Base-by-base conservation (phyloP, 768 basidiomycete species). In the Aureoboletus auriporus region DNA sequence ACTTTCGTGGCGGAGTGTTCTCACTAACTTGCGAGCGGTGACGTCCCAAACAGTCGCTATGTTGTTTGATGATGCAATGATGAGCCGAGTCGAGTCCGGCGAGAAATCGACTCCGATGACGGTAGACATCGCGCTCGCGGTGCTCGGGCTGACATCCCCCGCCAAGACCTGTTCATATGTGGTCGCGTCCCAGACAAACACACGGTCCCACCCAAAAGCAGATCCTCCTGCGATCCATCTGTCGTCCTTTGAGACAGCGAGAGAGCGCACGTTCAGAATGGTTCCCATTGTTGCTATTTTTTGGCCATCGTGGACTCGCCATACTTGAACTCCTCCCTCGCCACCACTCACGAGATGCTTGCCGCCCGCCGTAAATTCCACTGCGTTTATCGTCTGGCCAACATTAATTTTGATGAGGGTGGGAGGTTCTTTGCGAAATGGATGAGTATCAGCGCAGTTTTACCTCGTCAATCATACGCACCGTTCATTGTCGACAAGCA, bases 251-350 rank as follows among this genome's bases (percentile, higher is more conserved):
- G 6, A 12, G 12, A 10, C 30, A 31, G 9, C 20, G 20, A 23
- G 20, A 2, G 20, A 23, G 20, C 20, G 20, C 20, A 23, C 20
- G 4, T 23, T 23, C 20, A 23, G 4, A 23, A 4, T 23, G 4
- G 20, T 23, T 23, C 20, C 12, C 34, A 42, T 34, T 13, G 27
- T 40, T n/a, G 44, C 16, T 33, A 17, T 16, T 23, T 11, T 14
- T n/a, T 17, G 13, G 9, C 43, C 43, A 16, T 49, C 44, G 14
- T 36, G 20, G 20, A 49, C 38, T n/a, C 35, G 31, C 47, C 47
- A 52, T 4, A 49, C 10, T 4, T n/a, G n/a, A 29, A 52, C 27
- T 1, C 36, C 36, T 1, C 10, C 11, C 1, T 2, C 1, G 1
- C 26, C 16, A 16, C 46, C 50, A 16, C 39, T 23, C 2, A 43